phyloP scores from a whole-genome alignment of 441 rosid genomes.

The Melastoma candidum region DNA sequence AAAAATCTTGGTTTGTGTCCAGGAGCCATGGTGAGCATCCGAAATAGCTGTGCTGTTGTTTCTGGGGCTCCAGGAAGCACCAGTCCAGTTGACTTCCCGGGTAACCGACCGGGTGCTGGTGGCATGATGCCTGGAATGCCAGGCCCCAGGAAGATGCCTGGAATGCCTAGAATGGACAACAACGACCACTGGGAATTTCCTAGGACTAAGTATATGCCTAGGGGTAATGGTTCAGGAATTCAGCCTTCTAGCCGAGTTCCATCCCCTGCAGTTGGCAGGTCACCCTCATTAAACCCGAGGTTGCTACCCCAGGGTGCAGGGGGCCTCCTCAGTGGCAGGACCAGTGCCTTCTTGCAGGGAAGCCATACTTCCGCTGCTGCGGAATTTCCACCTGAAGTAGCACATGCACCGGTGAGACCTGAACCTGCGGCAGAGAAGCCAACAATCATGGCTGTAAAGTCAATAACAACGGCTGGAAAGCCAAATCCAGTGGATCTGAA shows the following conservation, averaged over 20 bases:
- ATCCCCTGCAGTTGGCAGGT: conserved; percentile 30
- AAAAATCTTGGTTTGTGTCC: conserved; percentile 81
- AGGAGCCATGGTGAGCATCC: conserved; percentile 78
- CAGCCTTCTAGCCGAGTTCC: conserved; percentile 36
- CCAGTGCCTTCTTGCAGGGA: conserved; percentile 72
- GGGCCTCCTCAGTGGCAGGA: conserved; percentile 46
- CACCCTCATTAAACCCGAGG: conserved; percentile 45
- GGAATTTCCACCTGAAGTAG: conserved; percentile 21
- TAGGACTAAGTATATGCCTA: conserved; percentile 54
- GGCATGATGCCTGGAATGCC: conserved; percentile 91
- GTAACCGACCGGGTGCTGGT: conserved; percentile 55
- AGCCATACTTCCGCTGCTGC: conserved; percentile 16
- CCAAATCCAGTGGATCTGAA: conserved; percentile 35
- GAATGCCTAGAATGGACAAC: conserved; percentile 65
- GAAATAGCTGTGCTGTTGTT: conserved; percentile 43
- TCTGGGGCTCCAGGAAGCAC: conserved; percentile 3
- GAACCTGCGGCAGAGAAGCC: conserved; percentile 2
- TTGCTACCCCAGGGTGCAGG: conserved; percentile 70
- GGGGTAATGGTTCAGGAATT: conserved; percentile 53
- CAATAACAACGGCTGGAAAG: conserved; percentile 28
- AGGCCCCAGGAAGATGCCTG: conserved; percentile 84
- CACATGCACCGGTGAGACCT: conserved; percentile 18
- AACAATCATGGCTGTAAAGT: conserved; percentile 24
- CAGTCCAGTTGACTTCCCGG: conserved; percentile 50
- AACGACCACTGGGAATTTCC: conserved; percentile 74